Base-by-base conservation (phyloP, 1,284 basidiomycete genomes). In the Peniophora sp. region DNA sequence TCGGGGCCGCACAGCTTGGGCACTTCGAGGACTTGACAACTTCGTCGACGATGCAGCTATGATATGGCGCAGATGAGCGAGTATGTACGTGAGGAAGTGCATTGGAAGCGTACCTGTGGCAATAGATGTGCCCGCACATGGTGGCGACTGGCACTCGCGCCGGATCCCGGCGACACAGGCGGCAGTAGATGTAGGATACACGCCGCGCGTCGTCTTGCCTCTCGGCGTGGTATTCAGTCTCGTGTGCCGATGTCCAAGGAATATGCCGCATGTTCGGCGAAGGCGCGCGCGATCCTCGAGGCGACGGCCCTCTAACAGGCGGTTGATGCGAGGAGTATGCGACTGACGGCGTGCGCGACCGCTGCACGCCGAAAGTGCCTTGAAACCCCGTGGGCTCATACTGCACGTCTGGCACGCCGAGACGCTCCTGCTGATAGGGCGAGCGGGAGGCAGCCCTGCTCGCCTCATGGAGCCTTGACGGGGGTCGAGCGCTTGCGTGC, bases 71-170 rank as follows among this genome's bases (percentile, higher is more conserved):
- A 45, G 22, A n/a, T 38, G 35, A 24, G 32, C 8, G 20, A 36
- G 47, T 22, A 14, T 36, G 3, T 19, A 2, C 14, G 3, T 20
- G 48, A 9, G 52, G 23, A 3, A 34, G 17, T 45, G 45, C 48
- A 11, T 44, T 23, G 43, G 44, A 48, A 16, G 62, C 72, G 47
- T 53, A 79, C 79, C 66, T 56, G 51, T 76, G 70, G 56, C 79
- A 81, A 55, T 81, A 81, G 16, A 81, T 56, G 52, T 81, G 79
- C 1, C 79, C 79, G 57, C 79, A 81, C 62, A 78, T 58, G 14
- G 56, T 58, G 17, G 53, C 56, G 17, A 52, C 51, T 1, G 56
- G 56, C 27, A 48, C 45, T 14, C 56, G 56, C 45, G 55, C 57
- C 11, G 56, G 56, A 27, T 58, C 56, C 16, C 53, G 45, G 10